phyloP scores from a whole-genome alignment of 495 filamentous ascomycete genomes.

The Evernia prunastri region DNA sequence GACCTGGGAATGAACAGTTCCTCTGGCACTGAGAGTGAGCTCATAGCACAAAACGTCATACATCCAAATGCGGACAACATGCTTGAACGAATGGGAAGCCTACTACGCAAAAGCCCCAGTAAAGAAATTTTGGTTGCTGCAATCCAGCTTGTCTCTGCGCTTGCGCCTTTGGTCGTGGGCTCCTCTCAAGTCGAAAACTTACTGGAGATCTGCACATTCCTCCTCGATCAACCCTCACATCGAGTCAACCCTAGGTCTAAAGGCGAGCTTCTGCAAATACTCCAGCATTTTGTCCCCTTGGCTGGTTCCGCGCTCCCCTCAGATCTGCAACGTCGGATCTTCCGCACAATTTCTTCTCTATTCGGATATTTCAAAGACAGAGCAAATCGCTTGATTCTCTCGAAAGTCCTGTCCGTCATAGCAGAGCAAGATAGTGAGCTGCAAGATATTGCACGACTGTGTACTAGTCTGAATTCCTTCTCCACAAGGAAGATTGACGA shows the following conservation, averaged over 20 bases:
- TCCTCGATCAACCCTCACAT: conserved; percentile 75
- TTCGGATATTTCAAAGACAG: conserved; percentile 85
- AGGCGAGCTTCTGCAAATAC: conserved; percentile 62
- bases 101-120: conserved; percentile 57
- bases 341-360: conserved; percentile 60
- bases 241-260: conserved; percentile 80
- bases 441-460: conserved; percentile 60
- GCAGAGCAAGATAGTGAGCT: conserved; percentile 55
- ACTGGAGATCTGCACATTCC: conserved; percentile 66
- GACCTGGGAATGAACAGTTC: conserved; percentile 49
- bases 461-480: conserved; percentile 74
- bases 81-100: conserved; percentile 56
- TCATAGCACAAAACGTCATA: conserved; percentile 54
- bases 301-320: conserved; percentile 49
- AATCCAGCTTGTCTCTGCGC: conserved; percentile 65
- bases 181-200: conserved; percentile 64
- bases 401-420: conserved; percentile 63
- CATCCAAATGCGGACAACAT: conserved; percentile 62
- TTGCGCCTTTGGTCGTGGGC: conserved; percentile 67
- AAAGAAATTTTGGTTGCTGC: conserved; percentile 67
- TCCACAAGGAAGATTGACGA: conserved; percentile 61
- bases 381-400: conserved; percentile 61
- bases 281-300: conserved; percentile 68
- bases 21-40: conserved; percentile 33
- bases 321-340: conserved; percentile 52